Conservation (phyloP, 257 asterid genomes). For the Paraleonurus japonicus region DNA sequence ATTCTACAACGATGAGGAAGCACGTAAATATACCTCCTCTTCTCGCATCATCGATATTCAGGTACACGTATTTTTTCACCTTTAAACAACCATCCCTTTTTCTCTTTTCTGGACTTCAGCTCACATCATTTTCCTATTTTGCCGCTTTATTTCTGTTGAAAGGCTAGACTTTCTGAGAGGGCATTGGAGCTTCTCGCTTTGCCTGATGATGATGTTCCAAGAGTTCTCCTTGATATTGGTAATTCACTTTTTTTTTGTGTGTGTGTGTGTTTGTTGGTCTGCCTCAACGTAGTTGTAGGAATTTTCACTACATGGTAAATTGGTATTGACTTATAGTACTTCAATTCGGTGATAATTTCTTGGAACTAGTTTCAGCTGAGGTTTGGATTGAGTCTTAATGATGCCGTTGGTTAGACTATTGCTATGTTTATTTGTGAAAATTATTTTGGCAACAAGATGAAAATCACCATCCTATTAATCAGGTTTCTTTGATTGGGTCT, state of each 20-base stretch:
- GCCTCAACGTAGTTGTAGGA: background rate
- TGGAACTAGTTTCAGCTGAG: background rate
- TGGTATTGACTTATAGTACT: background rate
- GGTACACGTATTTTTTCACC: constrained; percentile 32
- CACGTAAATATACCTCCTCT: constrained; percentile 94
- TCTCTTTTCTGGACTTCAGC: background rate
- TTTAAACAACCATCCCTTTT: background rate
- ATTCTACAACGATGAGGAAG: constrained; percentile 87
- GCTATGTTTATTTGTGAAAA: background rate
- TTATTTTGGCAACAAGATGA: background rate
- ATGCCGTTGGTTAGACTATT: background rate
- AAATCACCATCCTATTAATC: background rate
- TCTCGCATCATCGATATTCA: constrained; percentile 94
- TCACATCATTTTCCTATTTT: background rate
- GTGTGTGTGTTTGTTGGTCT: background rate
- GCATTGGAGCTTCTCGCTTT: constrained; percentile 91
- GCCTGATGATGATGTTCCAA: constrained; percentile 78
- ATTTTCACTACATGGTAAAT: background rate
- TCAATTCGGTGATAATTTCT: background rate
- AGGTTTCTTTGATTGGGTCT: background rate
- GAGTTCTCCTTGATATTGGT: constrained; percentile 92
- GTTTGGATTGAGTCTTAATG: background rate
- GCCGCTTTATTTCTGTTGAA: constrained; percentile 13
- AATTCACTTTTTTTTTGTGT: constrained; percentile 5
- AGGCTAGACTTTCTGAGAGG: constrained; percentile 90